Base-by-base conservation (phyloP, 306 rosid species). In the Lathyrus aphaca region DNA sequence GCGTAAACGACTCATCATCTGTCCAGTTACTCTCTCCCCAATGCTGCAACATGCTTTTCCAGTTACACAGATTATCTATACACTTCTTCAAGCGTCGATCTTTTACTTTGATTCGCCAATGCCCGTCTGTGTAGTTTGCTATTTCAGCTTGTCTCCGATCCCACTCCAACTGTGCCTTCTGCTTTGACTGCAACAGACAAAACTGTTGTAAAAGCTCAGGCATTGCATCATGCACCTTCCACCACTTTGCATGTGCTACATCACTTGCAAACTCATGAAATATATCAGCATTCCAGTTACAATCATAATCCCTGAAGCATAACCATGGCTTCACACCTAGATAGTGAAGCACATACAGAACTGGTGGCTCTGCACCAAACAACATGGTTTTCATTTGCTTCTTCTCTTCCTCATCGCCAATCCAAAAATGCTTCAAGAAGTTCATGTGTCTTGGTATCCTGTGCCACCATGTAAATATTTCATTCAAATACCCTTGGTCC, bases 21-120 rank as follows among this genome's bases (percentile, higher is more conserved):
- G 97, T 90, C 98, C 98, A 94, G 72, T 94, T 94, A 25, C 90
- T 85, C 85, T 94, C 98, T 19, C 97, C 98, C 98, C 98, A 94
- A 7, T 94, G 98, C 91, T 66, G 65, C 82, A 88, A 77, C 98
- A 94, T 94, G 68, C 78, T 75, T 73, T 91, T 89, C 98, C 98
- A 94, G 32, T 78, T 66, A 71, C 98, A 94, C 54, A 88, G 17
- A 38, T 79, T 87, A 72, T 94, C 98, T 2, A 87, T 60, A 15
- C 97, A 94, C 67, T 71, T 88, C 81, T 82, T 87, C 79, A 87
- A 69, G 21, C 97, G 81, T 14, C 30, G 18, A 67, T 94, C 98
- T 29, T 77, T 76, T 49, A 88, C 84, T 66, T 81, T 81, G 39
- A 88, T 70, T 32, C 51, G 59, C 99, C 99, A 94, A 78, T 94